Evolutionary conservation across 305 asterid species (phyloP).

Genomic region (Solanum hybrid): DNA sequence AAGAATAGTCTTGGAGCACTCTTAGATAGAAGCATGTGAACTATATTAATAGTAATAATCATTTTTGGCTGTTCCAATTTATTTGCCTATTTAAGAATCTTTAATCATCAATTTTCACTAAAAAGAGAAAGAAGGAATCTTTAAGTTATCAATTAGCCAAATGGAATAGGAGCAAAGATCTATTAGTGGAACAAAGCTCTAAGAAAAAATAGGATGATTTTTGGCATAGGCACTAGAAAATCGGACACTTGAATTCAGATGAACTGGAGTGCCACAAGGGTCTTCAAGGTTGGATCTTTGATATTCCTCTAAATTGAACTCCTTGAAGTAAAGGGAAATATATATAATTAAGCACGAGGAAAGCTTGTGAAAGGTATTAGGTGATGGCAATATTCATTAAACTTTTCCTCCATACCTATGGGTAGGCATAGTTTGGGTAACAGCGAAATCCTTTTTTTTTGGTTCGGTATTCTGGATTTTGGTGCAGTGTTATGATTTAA

Average conservation of each 20-base stretch:
- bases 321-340: background rate
- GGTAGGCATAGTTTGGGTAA: background rate
- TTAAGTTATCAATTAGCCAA: background rate
- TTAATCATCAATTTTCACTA: background rate
- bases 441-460: background rate
- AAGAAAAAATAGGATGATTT: background rate
- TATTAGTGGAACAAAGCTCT: background rate
- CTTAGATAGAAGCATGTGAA: background rate
- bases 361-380: background rate
- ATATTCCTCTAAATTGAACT: background rate
- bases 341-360: background rate
- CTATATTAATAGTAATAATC: background rate
- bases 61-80: background rate
- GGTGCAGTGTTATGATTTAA: background rate
- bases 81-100: background rate
- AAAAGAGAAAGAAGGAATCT: background rate
- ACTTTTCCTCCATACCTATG: background rate
- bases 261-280: background rate
- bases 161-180: background rate
- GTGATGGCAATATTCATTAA: background rate
- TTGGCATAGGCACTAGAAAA: background rate
- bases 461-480: background rate
- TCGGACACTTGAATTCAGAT: background rate
- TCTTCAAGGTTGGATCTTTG: background rate
- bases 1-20: background rate